A percentile compares a stretch with the other conserved stretches of the same genome.
Conservation (phyloP, 805 yeast species). For the Kodamaea nitidulidarum region DNA sequence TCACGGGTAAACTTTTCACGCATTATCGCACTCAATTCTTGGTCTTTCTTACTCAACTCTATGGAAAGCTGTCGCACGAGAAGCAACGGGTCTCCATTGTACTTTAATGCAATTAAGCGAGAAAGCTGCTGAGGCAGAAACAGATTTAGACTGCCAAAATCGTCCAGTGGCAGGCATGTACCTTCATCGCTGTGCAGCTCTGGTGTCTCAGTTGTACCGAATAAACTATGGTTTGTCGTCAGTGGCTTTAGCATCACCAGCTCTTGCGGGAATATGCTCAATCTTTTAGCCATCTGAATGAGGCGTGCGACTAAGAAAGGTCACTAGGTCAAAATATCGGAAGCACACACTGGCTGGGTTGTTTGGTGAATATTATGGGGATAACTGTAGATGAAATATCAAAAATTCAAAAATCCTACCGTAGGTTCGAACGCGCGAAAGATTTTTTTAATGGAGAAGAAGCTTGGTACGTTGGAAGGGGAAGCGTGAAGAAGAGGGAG, state of each 20-base stretch:
- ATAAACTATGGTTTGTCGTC: slow-evolving; percentile 7
- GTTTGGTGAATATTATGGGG: too few species aligned
- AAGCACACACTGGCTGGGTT: too few species aligned
- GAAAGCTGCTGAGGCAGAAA: slow-evolving; percentile 19
- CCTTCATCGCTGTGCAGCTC: neutral
- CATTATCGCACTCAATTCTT: slow-evolving; percentile 39
- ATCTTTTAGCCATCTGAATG: slow-evolving; percentile 7
- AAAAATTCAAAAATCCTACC: neutral
- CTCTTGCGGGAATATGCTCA: slow-evolving; percentile 14
- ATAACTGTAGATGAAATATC: too few species aligned
- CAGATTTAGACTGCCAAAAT: slow-evolving; percentile 14
- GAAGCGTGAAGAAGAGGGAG: too few species aligned
- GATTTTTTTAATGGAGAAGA: neutral
- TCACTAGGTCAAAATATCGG: too few species aligned
- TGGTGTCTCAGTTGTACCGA: slow-evolving; percentile 7
- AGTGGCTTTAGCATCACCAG: slow-evolving; percentile 4
- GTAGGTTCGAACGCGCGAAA: neutral
- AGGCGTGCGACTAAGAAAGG: too few species aligned
- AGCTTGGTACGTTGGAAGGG: too few species aligned
- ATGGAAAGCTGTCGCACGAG: slow-evolving; percentile 45
- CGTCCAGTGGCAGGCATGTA: neutral
- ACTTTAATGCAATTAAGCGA: slow-evolving; percentile 22
- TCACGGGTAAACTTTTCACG: slow-evolving; percentile 30
- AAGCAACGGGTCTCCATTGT: slow-evolving; percentile 21
- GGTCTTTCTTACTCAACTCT: slow-evolving; percentile 46